phyloP scores from a whole-genome alignment of 495 filamentous ascomycete genomes.

The Hyphodiscus hymeniophilus region DNA sequence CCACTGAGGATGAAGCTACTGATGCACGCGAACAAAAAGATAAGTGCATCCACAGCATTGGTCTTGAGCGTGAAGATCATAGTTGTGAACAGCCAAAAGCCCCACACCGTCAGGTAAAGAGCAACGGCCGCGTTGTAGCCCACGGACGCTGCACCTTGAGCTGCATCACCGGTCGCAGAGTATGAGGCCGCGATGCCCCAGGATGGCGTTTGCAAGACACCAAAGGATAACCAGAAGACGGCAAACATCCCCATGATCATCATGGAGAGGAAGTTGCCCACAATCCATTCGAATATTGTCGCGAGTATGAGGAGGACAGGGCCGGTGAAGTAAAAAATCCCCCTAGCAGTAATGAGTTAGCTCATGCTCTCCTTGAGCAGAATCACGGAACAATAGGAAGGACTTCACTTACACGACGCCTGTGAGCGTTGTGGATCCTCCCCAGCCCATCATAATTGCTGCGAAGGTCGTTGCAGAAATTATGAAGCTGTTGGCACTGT shows the following conservation, averaged over 20 bases:
- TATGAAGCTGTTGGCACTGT: constrained; percentile 33
- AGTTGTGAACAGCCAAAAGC: constrained; percentile 47
- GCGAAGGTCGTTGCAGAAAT: constrained; percentile 27
- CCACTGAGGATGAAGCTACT: constrained; percentile 39
- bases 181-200: constrained; percentile 40
- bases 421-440: constrained; percentile 36
- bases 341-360: too few species aligned
- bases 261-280: constrained; percentile 47
- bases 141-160: constrained; percentile 32
- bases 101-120: constrained; percentile 46
- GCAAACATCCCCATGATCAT: constrained; percentile 49
- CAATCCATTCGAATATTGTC: constrained; percentile 43
- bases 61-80: constrained; percentile 47
- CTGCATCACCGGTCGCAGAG: constrained; percentile 32
- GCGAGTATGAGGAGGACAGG: constrained; percentile 38
- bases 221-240: constrained; percentile 50
- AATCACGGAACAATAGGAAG: constrained; percentile 8
- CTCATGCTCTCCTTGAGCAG: too few species aligned
- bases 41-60: constrained; percentile 43
- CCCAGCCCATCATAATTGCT: constrained; percentile 47
- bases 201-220: constrained; percentile 42
- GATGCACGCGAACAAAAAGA: constrained; percentile 42
- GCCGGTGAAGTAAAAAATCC: constrained; percentile 49
- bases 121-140: constrained; percentile 42
- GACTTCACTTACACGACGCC: constrained; percentile 37